A percentile compares a stretch with the other conserved stretches of the same genome.
Evolutionary conservation across 2,329 filamentous ascomycete genomes (phyloP).

Genomic region (Botryotinia narcissicola): DNA sequence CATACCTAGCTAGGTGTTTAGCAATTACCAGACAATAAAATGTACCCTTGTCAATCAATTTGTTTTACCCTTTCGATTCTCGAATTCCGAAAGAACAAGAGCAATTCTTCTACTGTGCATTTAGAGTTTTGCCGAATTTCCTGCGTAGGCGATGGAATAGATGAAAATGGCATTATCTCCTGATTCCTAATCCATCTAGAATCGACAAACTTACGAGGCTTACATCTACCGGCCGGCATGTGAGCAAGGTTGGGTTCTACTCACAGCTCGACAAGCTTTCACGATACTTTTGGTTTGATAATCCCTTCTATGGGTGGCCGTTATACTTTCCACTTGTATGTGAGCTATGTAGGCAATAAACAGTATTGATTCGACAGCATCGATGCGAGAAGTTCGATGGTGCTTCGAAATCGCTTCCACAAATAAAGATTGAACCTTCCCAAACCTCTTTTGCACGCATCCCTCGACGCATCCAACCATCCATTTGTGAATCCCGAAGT

Average conservation of each 20-base stretch:
- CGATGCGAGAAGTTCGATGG: background rate
- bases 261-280: background rate
- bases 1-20: background rate
- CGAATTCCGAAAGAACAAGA: background rate
- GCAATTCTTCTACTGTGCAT: background rate
- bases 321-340: background rate
- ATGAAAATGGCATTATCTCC: slow-evolving; percentile 15
- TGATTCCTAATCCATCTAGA: slow-evolving; percentile 17
- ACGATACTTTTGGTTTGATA: background rate
- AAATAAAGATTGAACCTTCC: background rate
- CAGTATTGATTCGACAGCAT: background rate
- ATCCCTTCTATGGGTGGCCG: background rate
- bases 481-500: slow-evolving; percentile 6
- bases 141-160: slow-evolving; percentile 19
- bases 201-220: slow-evolving; percentile 11
- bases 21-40: background rate
- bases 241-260: slow-evolving; percentile 4
- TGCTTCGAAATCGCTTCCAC: background rate
- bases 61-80: background rate
- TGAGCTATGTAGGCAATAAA: background rate
- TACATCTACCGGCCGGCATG: slow-evolving; percentile 20
- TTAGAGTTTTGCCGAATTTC: slow-evolving; percentile 20
- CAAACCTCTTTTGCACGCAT: slow-evolving; percentile 1
- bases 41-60: background rate
- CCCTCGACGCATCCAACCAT: background rate